Evolutionary conservation across 495 filamentous ascomycete species (phyloP).

Genomic region (Penicillium daleae): DNA sequence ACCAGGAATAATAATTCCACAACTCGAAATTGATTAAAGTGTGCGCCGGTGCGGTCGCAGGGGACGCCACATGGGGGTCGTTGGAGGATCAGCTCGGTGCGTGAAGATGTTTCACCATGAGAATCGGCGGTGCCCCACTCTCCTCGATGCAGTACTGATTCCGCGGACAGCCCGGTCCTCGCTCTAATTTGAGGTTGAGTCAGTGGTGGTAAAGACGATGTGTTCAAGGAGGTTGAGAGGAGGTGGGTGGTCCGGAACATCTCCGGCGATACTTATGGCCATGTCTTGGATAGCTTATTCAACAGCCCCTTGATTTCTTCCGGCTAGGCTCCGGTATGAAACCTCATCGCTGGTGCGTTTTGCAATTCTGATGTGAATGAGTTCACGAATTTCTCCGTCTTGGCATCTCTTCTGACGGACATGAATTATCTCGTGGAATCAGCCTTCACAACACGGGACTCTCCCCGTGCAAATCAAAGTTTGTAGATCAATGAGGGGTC

Average conservation of each 20-base stretch:
- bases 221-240: background rate
- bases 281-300: background rate
- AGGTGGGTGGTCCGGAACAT: conserved; percentile 4
- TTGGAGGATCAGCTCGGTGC: conserved; percentile 20
- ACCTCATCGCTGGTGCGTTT: background rate
- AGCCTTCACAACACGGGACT: background rate
- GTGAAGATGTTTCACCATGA: conserved; percentile 28
- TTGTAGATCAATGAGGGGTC: conserved; percentile 1
- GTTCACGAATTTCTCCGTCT: conserved; percentile 18
- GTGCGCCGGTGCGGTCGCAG: background rate
- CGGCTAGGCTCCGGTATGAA: background rate
- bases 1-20: conserved; percentile 6
- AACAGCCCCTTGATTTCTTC: background rate
- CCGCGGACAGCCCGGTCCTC: conserved; percentile 18
- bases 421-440: background rate
- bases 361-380: background rate
- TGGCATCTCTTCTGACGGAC: conserved; percentile 6
- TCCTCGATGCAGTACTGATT: conserved; percentile 19
- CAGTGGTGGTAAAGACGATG: background rate
- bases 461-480: conserved; percentile 1
- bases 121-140: conserved; percentile 22
- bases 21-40: conserved; percentile 21
- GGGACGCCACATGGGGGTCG: conserved; percentile 1
- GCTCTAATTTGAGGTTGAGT: conserved; percentile 10
- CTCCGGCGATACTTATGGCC: background rate